Base-by-base conservation (phyloP, 257 asterid species). In the Primulina tabacum region DNA sequence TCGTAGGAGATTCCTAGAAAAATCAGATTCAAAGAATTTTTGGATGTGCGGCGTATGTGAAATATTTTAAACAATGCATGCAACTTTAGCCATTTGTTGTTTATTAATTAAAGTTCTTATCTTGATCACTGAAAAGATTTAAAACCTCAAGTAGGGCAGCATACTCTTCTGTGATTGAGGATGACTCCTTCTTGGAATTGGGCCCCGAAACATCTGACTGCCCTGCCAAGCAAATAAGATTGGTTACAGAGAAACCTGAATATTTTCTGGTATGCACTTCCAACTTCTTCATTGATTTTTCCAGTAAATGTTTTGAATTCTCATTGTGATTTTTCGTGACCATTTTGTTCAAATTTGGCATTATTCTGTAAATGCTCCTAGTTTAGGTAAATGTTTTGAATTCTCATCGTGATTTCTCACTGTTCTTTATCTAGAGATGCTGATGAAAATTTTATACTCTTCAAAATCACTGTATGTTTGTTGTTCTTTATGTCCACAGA, bases 171-270 rank as follows among this genome's bases (percentile, higher is more conserved):
- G 71, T 64, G 7, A 24, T 47, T n/a, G 77, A 80, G 65, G 83
- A 82, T 64, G 83, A 79, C 17, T 69, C n/a, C 8, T 82, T 86
- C 79, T 67, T 76, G 18, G 92, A 86, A 68, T 73, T 86, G 68
- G 92, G 85, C 58, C 81, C 85, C 4, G 72, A 77, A 29, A 63
- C 58, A 56, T 64, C 75, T 9, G 77, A 72, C 32, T 58, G 30
- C 69, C 40, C 64, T 21, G 60, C 65, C 66, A 37, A 71, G 65
- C 74, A 32, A 34, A 71, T 78, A 61, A 78, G 73, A 72, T 61
- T 77, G 73, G 72, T 60, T 33, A 78, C 87, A 0, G 71, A 75
- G 83, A 84, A 84, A 76, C 74, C 69, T 0, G 81, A 80, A 28
- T 69, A 11, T 55, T 64, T 59, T 6, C 9, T 18, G 83, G 87